phyloP scores from a whole-genome alignment of 495 filamentous ascomycete genomes.

The Daldinia loculata region DNA sequence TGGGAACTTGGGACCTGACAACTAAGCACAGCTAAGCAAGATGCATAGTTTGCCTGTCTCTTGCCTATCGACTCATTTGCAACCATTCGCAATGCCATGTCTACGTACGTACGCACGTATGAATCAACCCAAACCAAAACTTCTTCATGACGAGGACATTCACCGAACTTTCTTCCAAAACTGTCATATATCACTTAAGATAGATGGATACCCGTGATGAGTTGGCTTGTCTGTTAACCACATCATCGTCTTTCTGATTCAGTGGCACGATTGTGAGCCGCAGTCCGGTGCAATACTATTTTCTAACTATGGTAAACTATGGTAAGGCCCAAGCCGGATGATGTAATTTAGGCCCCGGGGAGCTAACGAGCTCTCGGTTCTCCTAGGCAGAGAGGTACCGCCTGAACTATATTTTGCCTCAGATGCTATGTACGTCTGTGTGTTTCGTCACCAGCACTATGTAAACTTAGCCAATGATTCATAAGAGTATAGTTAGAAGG shows the following conservation, averaged over 20 bases:
- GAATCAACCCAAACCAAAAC: constrained; percentile 20
- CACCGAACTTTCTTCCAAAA: constrained; percentile 30
- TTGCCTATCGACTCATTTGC: constrained; percentile 10
- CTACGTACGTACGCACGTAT: constrained; percentile 10
- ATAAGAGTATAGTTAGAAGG: constrained; percentile 4
- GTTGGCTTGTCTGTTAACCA: constrained; percentile 41
- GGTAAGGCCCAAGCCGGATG: constrained; percentile 33
- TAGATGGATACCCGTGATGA: constrained; percentile 40
- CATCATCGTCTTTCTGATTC: constrained; percentile 30
- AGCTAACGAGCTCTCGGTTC: constrained; percentile 24
- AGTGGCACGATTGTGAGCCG: constrained; percentile 31
- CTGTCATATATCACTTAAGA: constrained; percentile 34
- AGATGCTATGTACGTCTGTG: background rate
- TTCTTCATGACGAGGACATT: constrained; percentile 23
- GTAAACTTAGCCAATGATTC: constrained; percentile 22
- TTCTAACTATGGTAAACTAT: constrained; percentile 6
- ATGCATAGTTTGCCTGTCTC: constrained; percentile 31
- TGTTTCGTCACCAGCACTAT: constrained; percentile 8
- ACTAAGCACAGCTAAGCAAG: constrained; percentile 32
- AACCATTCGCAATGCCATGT: constrained; percentile 6
- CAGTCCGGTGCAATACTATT: constrained; percentile 21
- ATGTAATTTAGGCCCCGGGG: constrained; percentile 42
- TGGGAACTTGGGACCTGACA: constrained; percentile 14
- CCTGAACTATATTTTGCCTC: constrained; percentile 20
- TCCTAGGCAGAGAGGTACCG: constrained; percentile 25